Evolutionary conservation across 306 rosid genomes (phyloP).

Genomic region (Sophora flavescens): DNA sequence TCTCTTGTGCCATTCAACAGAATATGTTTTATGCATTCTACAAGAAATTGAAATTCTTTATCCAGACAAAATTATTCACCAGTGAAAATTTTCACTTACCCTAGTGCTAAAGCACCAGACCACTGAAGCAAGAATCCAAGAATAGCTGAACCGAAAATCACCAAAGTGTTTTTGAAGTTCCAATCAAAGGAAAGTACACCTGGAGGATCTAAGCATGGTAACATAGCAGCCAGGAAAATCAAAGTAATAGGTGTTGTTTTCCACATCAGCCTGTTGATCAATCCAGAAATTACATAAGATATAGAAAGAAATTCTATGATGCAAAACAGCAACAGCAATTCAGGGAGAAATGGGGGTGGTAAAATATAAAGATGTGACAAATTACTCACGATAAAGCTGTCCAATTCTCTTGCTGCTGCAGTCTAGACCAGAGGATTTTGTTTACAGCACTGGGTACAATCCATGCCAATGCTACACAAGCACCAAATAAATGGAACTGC

Average conservation of each 20-base stretch:
- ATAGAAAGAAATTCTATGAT: constrained; percentile 8
- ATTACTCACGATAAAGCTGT: constrained; percentile 81
- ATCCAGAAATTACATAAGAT: constrained; percentile 37
- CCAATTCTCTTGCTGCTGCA: constrained; percentile 92
- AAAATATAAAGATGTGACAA: constrained; percentile 14
- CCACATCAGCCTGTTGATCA: constrained; percentile 81
- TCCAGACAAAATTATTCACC: background rate
- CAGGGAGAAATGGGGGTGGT: background rate
- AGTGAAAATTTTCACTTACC: constrained; percentile 56
- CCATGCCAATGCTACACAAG: constrained; percentile 89
- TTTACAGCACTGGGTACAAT: constrained; percentile 85
- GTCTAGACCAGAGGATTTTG: constrained; percentile 90
- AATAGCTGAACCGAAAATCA: constrained; percentile 75
- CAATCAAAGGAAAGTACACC: constrained; percentile 76
- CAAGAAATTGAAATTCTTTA: constrained; percentile 21
- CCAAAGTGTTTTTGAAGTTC: constrained; percentile 67
- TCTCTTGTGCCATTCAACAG: background rate
- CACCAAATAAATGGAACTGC: constrained; percentile 83
- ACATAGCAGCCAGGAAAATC: constrained; percentile 67
- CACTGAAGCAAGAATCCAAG: constrained; percentile 93
- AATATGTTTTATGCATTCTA: background rate
- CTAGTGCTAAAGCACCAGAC: constrained; percentile 93
- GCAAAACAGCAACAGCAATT: constrained; percentile 9
- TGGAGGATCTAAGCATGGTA: constrained; percentile 87
- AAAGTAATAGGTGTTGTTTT: constrained; percentile 84